Evolutionary conservation across 2,329 filamentous ascomycete genomes (phyloP).

Genomic region (Ceratocystis eucalypticola): DNA sequence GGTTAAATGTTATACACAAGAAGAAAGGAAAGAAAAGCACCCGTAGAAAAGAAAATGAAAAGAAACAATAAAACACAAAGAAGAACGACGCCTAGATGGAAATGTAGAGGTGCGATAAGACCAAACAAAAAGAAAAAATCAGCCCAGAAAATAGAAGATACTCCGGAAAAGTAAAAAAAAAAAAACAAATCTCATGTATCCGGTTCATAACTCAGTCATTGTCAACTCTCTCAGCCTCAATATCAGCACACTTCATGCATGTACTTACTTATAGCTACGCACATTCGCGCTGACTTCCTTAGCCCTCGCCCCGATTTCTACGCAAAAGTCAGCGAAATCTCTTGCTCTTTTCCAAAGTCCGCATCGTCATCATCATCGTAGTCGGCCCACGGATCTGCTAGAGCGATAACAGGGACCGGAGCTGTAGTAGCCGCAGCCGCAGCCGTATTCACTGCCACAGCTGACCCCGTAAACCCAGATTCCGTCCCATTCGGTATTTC

Average conservation of each 20-base stretch:
- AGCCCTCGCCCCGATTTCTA: slow-evolving; percentile 25
- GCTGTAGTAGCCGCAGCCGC: slow-evolving; percentile 32
- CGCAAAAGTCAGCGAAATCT: slow-evolving; percentile 73
- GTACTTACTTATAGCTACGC: neutral
- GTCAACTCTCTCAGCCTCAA: neutral
- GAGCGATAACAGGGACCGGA: slow-evolving; percentile 37
- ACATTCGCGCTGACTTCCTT: neutral
- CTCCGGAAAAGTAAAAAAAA: neutral
- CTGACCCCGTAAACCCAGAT: neutral
- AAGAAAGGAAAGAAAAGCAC: neutral
- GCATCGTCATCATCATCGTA: slow-evolving; percentile 40
- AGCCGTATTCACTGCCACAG: neutral
- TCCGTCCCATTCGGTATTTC: neutral
- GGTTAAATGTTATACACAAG: slow-evolving; percentile 2
- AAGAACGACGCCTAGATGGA: neutral
- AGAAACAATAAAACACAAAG: neutral
- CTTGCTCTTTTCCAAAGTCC: slow-evolving; percentile 57
- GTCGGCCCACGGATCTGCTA: slow-evolving; percentile 56
- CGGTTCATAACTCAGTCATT: neutral
- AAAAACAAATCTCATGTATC: neutral
- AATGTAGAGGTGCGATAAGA: neutral
- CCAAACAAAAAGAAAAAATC: neutral
- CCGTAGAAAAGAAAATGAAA: neutral
- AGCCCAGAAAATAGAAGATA: neutral
- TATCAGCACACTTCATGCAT: neutral